Evolutionary conservation across 106 monocot genomes (phyloP), one percentile per base, ranked within the genome.

Genomic region (Dioscorea zingiberensis): DNA sequence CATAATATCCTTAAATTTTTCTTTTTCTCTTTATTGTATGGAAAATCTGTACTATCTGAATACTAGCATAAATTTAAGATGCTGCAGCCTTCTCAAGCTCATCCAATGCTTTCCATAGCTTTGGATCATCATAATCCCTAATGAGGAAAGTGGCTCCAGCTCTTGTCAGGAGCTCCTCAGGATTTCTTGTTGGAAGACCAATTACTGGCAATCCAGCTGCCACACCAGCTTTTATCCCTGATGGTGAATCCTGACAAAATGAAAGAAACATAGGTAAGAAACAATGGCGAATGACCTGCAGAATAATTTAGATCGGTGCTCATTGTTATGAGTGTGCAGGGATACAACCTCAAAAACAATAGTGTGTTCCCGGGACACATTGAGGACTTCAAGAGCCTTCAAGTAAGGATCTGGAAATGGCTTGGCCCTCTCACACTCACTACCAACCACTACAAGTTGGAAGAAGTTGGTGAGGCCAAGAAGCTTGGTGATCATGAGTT

Each of bases 321-420:
- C 0, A 38, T 38, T 51, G 19, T 51, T 51, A 51, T 51, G n/a
- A n/a, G n/a, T n/a, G 14, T 51, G 19, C 51, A 19, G 44, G 47
- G 14, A 65, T 18, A 69, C 55, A 55, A 94, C 94, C 94, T 91
- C 95, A 55, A 91, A 88, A 55, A 95, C 63, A 46, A 95, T 68
- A 1, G 91, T 66, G 55, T 95, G 87, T 1, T 85, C 80, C 0
- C 83, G 44, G 18, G 87, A 87, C 16, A 60, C 87, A 9, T 78
- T 62, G 18, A 95, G 78, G n/a, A 74, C 59, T 32, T 77, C 67
- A 23, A 90, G 76, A 55, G 78, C 91, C 54, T 69, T 81, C 78
- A 95, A 61, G 64, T 95, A 91, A 15, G 91, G 88, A 62, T 95
- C 91, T 1, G 91, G 95, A 62, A 79, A 88, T 5, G 94, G 90